Base-by-base conservation (phyloP, 169 alveolate species). In the Eimeria sp. region DNA sequence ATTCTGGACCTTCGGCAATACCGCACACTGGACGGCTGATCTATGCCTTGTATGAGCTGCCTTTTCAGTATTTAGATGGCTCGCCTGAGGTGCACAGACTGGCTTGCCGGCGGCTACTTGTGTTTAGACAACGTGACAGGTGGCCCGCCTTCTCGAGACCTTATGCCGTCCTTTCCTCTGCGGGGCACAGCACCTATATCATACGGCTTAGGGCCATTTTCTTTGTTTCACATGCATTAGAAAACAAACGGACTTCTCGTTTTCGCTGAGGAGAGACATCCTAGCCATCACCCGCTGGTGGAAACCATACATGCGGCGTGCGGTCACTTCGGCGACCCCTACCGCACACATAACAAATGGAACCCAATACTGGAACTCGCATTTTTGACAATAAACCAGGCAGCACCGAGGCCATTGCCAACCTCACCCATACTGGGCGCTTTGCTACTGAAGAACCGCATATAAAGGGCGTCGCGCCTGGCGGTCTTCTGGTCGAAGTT, bases 81-180 rank as follows among this genome's bases (percentile, higher is more conserved):
- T 49, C 46, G 49, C 46, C 52, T 46, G 88, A 25, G 43, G 68
- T 78, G 49, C 66, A 54, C 46, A 25, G 88, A 78, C n/a, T 78
- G 88, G 88, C n/a, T 49, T 25, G 88, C 52, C 27, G 68, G 88
- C 66, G n/a, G 68, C 68, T 54, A 46, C 66, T 9, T 49, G 49
- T 49, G 43, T n/a, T n/a, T 27, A 25, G 88, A n/a, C 68, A 46
- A 25, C 87, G 88, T 9, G 68, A 6, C 49, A 52, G 68, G 52
- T 25, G 88, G 68, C 88, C 88, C 88, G 88, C 66, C 43, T 10
- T 78, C 68, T n/a, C 88, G 88, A 78, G 68, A 78, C 88, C 40
- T 46, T 27, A 30, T 49, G 46, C 4, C 46, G 68, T 52, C 68
- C 11, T 27, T 2, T 11, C 82, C 30, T 30, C 4, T 40, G 33